Conservation (phyloP, 768 basidiomycete species). For the Cystofilobasidium macerans region DNA sequence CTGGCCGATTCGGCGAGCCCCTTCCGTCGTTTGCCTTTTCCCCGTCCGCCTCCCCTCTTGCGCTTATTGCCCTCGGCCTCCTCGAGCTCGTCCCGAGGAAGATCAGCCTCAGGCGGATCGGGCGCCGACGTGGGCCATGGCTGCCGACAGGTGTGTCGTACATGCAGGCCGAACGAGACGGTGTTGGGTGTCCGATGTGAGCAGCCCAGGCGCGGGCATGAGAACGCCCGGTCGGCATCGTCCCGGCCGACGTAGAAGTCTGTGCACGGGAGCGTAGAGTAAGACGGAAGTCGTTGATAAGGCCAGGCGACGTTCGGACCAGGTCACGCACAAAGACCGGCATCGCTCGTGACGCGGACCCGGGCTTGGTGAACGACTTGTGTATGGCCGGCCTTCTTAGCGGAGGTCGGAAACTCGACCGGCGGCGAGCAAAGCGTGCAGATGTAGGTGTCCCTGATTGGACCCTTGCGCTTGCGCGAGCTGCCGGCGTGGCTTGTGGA, state of each 20-base stretch:
- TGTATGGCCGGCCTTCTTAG: neutral
- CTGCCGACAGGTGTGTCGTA: neutral
- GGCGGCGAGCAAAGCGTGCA: neutral
- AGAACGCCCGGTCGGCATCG: too few species aligned
- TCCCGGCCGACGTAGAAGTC: neutral
- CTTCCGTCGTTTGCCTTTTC: neutral
- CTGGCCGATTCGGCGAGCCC: too few species aligned
- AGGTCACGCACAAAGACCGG: neutral
- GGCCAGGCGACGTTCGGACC: too few species aligned
- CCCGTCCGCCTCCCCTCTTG: neutral
- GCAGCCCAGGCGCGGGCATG: neutral
- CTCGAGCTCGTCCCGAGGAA: neutral
- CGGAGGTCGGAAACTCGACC: neutral
- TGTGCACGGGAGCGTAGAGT: neutral
- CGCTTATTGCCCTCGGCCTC: neutral
- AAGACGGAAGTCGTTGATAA: neutral
- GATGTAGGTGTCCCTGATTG: neutral
- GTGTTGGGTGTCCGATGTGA: neutral
- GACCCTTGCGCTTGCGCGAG: too few species aligned
- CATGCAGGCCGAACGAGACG: slow-evolving; percentile 6
- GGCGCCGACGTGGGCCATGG: neutral
- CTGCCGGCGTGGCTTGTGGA: too few species aligned
- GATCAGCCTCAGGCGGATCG: neutral
- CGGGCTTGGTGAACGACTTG: neutral
- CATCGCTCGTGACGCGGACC: neutral